These are phyloP conservation scores for Metarhizium humberi DNA, from an alignment of 2,329 filamentous ascomycete species.

Conservation along the genomic window DNA sequence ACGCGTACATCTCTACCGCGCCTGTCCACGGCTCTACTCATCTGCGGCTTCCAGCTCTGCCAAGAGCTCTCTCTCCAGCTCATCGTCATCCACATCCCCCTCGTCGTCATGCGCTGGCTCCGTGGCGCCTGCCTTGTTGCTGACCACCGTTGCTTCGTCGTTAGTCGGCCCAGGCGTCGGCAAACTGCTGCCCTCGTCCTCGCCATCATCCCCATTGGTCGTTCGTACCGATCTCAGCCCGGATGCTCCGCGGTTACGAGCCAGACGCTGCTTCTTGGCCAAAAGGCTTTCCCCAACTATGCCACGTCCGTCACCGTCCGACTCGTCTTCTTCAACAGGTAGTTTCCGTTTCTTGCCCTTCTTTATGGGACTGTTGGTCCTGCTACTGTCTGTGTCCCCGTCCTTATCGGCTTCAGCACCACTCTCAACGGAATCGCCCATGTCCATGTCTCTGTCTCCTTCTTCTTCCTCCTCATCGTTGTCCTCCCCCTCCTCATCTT, in stretches of 20 bases:
- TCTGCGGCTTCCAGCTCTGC: constrained; percentile 43
- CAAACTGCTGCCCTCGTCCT: constrained; percentile 25
- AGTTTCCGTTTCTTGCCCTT: constrained; percentile 25
- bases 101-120: constrained; percentile 17
- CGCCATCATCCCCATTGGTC: constrained; percentile 24
- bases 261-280: constrained; percentile 42
- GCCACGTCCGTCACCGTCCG: constrained; percentile 21
- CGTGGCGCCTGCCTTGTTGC: constrained; percentile 17
- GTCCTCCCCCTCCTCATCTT: constrained; percentile 7
- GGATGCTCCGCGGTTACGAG: constrained; percentile 34
- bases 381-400: constrained; percentile 20
- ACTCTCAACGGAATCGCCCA: constrained; percentile 6
- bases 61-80: constrained; percentile 54
- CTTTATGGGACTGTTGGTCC: constrained; percentile 15
- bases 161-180: constrained; percentile 30
- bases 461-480: constrained; percentile 8
- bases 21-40: constrained; percentile 7
- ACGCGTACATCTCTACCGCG: no score
- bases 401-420: constrained; percentile 19
- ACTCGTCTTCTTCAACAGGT: constrained; percentile 19
- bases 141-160: constrained; percentile 21
- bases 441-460: constrained; percentile 3
- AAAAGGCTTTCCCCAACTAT: constrained; percentile 28
- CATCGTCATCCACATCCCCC: constrained; percentile 41
- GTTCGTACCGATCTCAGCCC: constrained; percentile 36